Base-by-base conservation (phyloP, 768 basidiomycete species). In the Pleurotus ostreatus region DNA sequence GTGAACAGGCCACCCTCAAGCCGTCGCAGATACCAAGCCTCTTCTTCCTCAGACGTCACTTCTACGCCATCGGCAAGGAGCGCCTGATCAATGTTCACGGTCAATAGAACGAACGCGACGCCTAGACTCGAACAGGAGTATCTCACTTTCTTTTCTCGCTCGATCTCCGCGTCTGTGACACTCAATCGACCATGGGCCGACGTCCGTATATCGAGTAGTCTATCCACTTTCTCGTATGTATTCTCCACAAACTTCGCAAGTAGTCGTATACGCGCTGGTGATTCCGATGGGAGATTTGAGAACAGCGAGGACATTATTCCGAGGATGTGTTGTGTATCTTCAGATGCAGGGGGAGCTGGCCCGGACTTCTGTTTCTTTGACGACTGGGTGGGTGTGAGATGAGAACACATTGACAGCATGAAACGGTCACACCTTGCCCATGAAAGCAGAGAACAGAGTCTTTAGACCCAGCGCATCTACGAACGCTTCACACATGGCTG, bases 201-300 rank as follows among this genome's bases (percentile, higher is more conserved):
- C 57, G 94, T 92, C 48, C 95, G 76, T 61, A 94, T 82, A 64
- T 98, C 96, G 22, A 97, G 72, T 26, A 99, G 74, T 63, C 95
- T 92, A 68, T 98, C 97, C 6, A 92, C 84, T 68, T 99, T 98
- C 67, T 95, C 94, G 65, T 97, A 99, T 52, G 88, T 83, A 23
- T 73, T 79, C 69, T 98, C 96, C 12, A 97, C 93, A 62, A 98
- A 99, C 71, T 99, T 99, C 5, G 92, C 78, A 13, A 99, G 74
- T 15, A 98, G 73, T 11, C 97, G 85, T 53, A 90, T 83, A 15
- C 92, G 85, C 25, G 81, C 76, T 0, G 84, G 78, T 5, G 94
- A 90, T 55, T 95, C 94, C 1, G 94, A 94, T 4, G 87, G 79
- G 7, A 98, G 83, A 62, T 91, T 94, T 6, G 89, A 88, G 61